phyloP scores from a whole-genome alignment of 2,329 filamentous ascomycete species.

The Diaporthe eres region DNA sequence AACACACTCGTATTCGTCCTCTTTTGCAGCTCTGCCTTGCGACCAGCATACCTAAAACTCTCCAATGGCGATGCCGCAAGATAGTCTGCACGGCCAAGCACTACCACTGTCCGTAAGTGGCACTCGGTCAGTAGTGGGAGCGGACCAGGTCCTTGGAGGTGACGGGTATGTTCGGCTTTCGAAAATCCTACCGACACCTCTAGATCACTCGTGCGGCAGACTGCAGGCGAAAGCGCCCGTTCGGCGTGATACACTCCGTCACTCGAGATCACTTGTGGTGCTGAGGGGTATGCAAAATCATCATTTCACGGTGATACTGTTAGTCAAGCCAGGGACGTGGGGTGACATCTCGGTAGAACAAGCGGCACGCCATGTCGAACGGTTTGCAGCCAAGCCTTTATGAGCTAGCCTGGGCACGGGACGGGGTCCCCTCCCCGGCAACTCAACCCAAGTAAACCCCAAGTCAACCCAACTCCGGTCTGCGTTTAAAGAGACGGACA shows the following conservation, averaged over 20 bases:
- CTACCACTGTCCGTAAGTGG: background rate
- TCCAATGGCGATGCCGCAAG: background rate
- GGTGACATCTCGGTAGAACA: conserved; percentile 18
- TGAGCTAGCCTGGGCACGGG: conserved; percentile 16
- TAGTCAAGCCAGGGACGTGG: conserved; percentile 12
- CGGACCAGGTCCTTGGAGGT: background rate
- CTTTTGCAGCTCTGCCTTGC: background rate
- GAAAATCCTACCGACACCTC: background rate
- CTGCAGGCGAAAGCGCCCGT: background rate
- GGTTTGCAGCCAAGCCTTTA: conserved; percentile 19
- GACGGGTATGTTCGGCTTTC: conserved; percentile 3
- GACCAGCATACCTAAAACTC: background rate
- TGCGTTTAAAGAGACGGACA: conserved; percentile 2
- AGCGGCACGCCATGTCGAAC: conserved; percentile 17
- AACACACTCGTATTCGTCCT: conserved; percentile 11
- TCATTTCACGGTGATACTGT: conserved; percentile 15
- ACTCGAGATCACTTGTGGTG: conserved; percentile 5
- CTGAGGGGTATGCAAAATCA: background rate
- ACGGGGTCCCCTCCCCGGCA: conserved; percentile 10
- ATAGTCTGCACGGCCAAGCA: background rate
- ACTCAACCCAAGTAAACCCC: background rate
- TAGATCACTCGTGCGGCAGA: background rate
- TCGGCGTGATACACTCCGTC: background rate
- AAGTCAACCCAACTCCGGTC: conserved; percentile 7
- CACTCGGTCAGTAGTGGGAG: background rate